Evolutionary conservation across 805 yeast species (phyloP).

Genomic region (Cyberlindnera galapagoensis): DNA sequence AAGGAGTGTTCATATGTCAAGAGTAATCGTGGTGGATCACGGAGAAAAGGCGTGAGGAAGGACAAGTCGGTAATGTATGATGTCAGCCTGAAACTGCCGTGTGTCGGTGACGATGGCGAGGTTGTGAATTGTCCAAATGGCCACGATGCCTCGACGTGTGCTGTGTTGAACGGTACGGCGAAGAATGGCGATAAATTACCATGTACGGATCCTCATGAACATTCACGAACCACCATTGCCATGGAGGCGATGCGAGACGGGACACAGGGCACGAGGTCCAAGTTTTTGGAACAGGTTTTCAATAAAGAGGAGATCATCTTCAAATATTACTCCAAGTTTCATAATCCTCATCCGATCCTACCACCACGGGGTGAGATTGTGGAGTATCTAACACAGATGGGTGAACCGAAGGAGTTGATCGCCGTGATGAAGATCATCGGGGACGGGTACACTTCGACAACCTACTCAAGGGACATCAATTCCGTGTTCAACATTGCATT

Average conservation of each 20-base stretch:
- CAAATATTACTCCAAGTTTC: constrained; percentile 33
- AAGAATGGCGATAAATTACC: constrained; percentile 11
- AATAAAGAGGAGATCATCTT: constrained; percentile 9
- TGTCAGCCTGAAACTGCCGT: constrained; percentile 13
- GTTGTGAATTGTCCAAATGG: constrained; percentile 20
- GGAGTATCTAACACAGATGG: constrained; percentile 27
- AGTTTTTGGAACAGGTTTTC: constrained; percentile 2
- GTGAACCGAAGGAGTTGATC: constrained; percentile 35
- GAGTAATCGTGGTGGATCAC: constrained; percentile 47
- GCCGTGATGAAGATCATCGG: constrained; percentile 42
- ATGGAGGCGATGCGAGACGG: constrained; percentile 8
- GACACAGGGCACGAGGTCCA: background rate
- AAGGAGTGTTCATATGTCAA: constrained; percentile 42
- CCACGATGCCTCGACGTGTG: constrained; percentile 17
- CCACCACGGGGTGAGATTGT: constrained; percentile 33
- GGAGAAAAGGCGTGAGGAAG: constrained; percentile 41
- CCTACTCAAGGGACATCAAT: constrained; percentile 33
- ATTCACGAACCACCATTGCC: constrained; percentile 6
- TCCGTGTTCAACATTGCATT: constrained; percentile 32
- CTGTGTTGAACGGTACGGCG: constrained; percentile 14
- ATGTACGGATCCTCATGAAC: constrained; percentile 9
- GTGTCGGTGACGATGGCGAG: constrained; percentile 11
- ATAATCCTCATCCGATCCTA: constrained; percentile 40
- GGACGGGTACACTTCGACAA: constrained; percentile 37
- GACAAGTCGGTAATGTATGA: constrained; percentile 3